Percentiles rank a stretch among this genome's conserved stretches.
These are phyloP conservation scores for Entomortierella chlamydospora DNA, from an alignment of 192 early-diverging fungal genomes.

Conservation along the genomic window DNA sequence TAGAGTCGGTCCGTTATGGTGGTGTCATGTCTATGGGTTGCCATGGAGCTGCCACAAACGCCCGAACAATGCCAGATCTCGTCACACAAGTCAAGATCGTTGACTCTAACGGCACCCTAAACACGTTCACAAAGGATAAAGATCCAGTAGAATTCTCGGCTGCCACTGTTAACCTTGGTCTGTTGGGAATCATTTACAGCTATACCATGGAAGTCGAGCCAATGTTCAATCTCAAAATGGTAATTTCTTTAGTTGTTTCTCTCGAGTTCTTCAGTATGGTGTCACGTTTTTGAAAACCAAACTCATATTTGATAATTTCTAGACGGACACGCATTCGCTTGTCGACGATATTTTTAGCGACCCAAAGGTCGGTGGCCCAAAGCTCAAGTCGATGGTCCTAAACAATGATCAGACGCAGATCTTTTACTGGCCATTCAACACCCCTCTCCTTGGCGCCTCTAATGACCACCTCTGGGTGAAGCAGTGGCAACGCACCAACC, in stretches of 20 bases:
- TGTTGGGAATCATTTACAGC: conserved; percentile 52
- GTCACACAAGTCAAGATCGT: conserved; percentile 46
- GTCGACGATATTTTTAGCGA: conserved; percentile 8
- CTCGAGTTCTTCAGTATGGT: too few relatives aligned
- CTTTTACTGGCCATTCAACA: conserved; percentile 57
- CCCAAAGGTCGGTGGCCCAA: conserved; percentile 10
- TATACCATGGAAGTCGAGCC: conserved; percentile 47
- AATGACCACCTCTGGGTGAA: conserved; percentile 56
- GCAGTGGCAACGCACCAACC: conserved; percentile 37
- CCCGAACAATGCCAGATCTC: conserved; percentile 39
- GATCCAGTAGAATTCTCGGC: conserved; percentile 34
- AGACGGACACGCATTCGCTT: conserved; percentile 31
- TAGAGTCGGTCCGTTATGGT: conserved; percentile 26
- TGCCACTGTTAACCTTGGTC: conserved; percentile 47
- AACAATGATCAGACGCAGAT: conserved; percentile 42
- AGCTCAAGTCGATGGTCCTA: conserved; percentile 31
- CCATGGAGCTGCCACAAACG: conserved; percentile 45
- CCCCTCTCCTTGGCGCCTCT: neutral
- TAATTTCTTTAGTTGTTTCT: too few relatives aligned
- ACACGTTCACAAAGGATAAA: conserved; percentile 31
- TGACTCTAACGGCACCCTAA: conserved; percentile 24
- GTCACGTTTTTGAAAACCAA: too few relatives aligned
- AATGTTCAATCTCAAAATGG: conserved; percentile 57
- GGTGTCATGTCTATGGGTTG: conserved; percentile 31
- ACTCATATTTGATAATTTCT: neutral